Conservation (phyloP, 2,329 filamentous ascomycete genomes). For the Didymella exigua region DNA sequence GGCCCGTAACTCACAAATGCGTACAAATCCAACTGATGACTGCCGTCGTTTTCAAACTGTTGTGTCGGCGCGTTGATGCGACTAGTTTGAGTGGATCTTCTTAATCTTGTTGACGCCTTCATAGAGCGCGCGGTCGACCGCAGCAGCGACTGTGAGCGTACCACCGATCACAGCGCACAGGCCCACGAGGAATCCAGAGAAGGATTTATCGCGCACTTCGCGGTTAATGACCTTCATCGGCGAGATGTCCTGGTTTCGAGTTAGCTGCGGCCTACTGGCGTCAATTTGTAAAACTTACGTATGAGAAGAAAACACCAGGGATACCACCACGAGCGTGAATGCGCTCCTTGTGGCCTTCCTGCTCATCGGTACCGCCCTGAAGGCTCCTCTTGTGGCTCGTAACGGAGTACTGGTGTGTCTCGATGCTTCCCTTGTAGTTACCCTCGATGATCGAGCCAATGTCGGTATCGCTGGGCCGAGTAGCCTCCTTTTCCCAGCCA, state of each 20-base stretch:
- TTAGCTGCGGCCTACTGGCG: conserved; percentile 14
- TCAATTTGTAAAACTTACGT: conserved; percentile 64
- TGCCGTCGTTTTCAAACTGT: neutral
- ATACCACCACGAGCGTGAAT: conserved; percentile 90
- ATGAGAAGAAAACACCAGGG: conserved; percentile 97
- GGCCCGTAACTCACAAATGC: conserved; percentile 3
- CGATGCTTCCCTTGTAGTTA: conserved; percentile 81
- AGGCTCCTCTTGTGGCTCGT: conserved; percentile 94
- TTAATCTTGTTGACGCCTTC: conserved; percentile 84
- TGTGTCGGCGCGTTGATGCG: neutral
- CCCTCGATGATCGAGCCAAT: conserved; percentile 48
- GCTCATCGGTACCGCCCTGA: conserved; percentile 78
- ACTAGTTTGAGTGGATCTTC: conserved; percentile 74
- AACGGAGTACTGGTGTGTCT: conserved; percentile 98
- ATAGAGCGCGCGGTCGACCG: conserved; percentile 87
- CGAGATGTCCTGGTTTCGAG: conserved; percentile 82
- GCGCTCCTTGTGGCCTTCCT: conserved; percentile 90
- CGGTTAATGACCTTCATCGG: conserved; percentile 99
- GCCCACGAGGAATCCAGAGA: conserved; percentile 89
- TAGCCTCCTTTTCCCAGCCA: conserved; percentile 72
- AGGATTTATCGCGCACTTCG: conserved; percentile 85
- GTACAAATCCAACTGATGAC: neutral
- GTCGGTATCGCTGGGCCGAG: conserved; percentile 51
- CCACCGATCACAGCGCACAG: conserved; percentile 94
- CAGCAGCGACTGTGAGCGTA: conserved; percentile 92